Evolutionary conservation across 139 green algal species (phyloP).

Genomic region (Mychonastes homosphaera): DNA sequence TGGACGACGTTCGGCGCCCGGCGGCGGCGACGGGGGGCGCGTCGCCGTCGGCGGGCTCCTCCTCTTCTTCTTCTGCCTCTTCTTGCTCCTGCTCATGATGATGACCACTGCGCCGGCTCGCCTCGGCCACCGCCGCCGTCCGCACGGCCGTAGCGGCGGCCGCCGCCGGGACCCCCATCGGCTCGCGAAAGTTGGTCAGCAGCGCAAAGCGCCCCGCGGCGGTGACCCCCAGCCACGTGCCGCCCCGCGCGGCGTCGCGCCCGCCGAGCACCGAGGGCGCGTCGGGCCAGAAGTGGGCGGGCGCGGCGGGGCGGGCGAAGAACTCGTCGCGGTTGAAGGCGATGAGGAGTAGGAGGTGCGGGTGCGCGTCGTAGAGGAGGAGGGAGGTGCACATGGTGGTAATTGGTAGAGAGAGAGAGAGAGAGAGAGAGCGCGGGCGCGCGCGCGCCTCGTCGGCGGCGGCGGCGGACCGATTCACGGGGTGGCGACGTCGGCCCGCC

Average conservation of each 20-base stretch:
- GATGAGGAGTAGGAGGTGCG: conserved; percentile 39
- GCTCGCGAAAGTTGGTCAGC: conserved; percentile 56
- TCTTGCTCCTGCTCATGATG: too few species aligned
- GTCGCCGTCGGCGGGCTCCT: too few species aligned
- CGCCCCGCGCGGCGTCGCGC: conserved; percentile 33
- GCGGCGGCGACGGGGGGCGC: neutral
- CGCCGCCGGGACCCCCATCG: neutral
- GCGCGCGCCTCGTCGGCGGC: too few species aligned
- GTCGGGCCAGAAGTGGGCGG: conserved; percentile 43
- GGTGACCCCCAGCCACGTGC: conserved; percentile 61
- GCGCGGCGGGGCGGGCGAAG: conserved; percentile 39
- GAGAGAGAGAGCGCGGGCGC: too few species aligned
- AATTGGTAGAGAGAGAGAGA: too few species aligned
- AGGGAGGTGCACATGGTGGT: conserved; percentile 54
- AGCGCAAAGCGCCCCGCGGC: conserved; percentile 36
- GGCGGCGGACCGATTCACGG: too few species aligned
- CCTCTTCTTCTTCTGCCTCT: neutral
- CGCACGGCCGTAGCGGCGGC: conserved; percentile 2
- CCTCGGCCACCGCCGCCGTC: neutral
- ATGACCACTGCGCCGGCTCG: neutral
- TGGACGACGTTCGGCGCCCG: neutral
- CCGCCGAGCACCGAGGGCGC: conserved; percentile 36
- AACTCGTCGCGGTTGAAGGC: conserved; percentile 75
- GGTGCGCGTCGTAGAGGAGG: conserved; percentile 38
- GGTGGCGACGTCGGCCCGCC: too few species aligned